These are phyloP conservation scores for Epichloe glyceriae DNA, from an alignment of 2,329 filamentous ascomycete genomes.

Conservation along the genomic window DNA sequence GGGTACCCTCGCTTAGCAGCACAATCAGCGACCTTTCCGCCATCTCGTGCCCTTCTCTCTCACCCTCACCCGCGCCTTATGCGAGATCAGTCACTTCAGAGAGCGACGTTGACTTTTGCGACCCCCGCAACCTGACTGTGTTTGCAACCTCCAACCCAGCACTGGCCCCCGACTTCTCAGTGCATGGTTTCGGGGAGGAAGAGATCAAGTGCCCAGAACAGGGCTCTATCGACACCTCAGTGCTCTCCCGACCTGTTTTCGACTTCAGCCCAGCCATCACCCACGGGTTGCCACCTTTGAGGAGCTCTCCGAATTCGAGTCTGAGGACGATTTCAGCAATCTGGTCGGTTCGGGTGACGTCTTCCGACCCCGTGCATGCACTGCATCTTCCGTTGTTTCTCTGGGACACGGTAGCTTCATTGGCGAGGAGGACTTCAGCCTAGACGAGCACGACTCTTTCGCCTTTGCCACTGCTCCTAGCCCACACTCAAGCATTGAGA, in stretches of 20 bases:
- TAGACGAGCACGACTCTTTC: slow-evolving; percentile 54
- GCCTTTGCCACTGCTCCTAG: slow-evolving; percentile 49
- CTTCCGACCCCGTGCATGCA: slow-evolving; percentile 58
- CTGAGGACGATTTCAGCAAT: slow-evolving; percentile 69
- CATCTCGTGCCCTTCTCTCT: slow-evolving; percentile 71
- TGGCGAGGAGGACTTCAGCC: slow-evolving; percentile 62
- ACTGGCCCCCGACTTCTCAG: slow-evolving; percentile 48
- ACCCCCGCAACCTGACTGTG: slow-evolving; percentile 80
- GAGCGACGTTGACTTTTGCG: slow-evolving; percentile 73
- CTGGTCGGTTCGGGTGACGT: slow-evolving; percentile 55
- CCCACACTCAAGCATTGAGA: slow-evolving; percentile 31
- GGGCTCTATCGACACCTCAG: slow-evolving; percentile 32
- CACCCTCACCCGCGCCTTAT: slow-evolving; percentile 73
- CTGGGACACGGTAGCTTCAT: slow-evolving; percentile 68
- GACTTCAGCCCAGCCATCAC: slow-evolving; percentile 38
- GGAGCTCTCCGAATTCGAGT: slow-evolving; percentile 79
- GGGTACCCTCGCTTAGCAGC: slow-evolving; percentile 47
- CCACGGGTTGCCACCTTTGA: slow-evolving; percentile 58
- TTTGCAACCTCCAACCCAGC: slow-evolving; percentile 37
- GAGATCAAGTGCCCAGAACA: slow-evolving; percentile 38
- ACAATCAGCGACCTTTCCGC: slow-evolving; percentile 60
- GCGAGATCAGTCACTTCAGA: slow-evolving; percentile 56
- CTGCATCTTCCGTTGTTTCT: slow-evolving; percentile 52
- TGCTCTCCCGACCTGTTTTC: slow-evolving; percentile 30
- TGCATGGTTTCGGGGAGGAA: slow-evolving; percentile 52